These are phyloP conservation scores for Orychophragmus violaceus DNA, from an alignment of 345 rosid genomes.

Conservation along the genomic window DNA sequence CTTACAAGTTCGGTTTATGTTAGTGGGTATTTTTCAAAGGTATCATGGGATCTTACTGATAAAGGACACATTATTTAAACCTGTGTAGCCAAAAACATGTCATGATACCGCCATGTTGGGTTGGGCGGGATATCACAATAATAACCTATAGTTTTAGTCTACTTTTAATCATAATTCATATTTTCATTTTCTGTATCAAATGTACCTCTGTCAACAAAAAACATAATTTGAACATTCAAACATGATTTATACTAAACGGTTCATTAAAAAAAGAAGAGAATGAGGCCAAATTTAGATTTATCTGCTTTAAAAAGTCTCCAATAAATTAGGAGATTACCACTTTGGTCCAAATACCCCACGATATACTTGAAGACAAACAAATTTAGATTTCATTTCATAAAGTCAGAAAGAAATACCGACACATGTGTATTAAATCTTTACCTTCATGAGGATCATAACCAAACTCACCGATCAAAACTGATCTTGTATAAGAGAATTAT, in stretches of 20 bases:
- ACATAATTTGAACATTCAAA: background rate
- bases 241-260: background rate
- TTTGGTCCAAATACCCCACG: background rate
- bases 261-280: background rate
- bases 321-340: background rate
- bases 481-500: background rate
- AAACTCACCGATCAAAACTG: constrained; percentile 7
- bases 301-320: background rate
- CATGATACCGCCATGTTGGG: too few species aligned
- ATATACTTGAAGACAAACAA: background rate
- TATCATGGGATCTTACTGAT: too few species aligned
- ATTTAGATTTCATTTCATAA: background rate
- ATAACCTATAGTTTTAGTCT: background rate
- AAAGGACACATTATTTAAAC: too few species aligned
- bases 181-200: background rate
- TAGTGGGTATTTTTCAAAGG: too few species aligned
- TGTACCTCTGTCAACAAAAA: background rate
- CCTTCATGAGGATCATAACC: constrained; percentile 6
- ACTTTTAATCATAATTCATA: background rate
- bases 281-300: background rate
- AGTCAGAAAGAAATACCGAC: background rate
- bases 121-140: too few species aligned
- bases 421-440: background rate
- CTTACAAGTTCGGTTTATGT: too few species aligned
- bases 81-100: too few species aligned